Base-by-base conservation (phyloP, 768 basidiomycete species). In the Lactarius evosmus region DNA sequence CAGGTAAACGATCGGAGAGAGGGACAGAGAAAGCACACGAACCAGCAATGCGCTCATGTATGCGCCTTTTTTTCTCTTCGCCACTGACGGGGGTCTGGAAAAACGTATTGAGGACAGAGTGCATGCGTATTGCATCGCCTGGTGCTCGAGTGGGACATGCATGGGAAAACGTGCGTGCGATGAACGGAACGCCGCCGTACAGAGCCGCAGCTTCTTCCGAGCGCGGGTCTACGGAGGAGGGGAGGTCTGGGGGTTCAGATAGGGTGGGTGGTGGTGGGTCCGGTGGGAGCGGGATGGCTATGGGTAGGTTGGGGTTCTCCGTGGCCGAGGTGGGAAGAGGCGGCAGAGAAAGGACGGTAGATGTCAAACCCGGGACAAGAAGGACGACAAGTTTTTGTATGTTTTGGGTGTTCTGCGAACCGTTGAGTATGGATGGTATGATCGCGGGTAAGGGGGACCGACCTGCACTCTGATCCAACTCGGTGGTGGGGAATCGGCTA, bases 141-240 rank as follows among this genome's bases (percentile, higher is more conserved):
- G 95, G 95, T 0, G 95, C 95, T 22, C 89, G 85, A 0, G 95
- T 95, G 0, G 95, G 96, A 67, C 91, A 93, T 16, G 93, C 94
- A 76, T 97, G 93, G 62, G 90, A 91, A 77, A 98, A 99, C 5
- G 83, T 91, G 36, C 78, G 88, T 44, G 83, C 83, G 64, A 86
- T 88, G 76, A 83, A 98, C 3, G 85, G 86, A 27, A 87, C 76
- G 29, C 73, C 77, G 22, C 74, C 72, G 1, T 62, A 65, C 1
- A 58, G 52, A 1, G 70, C 60, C 4, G 56, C 69, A 4, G 65
- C 71, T 34, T 70, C 68, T 14, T 69, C 67, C 1, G 67, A 63
- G 19, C 40, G 53, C 22, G 59, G 36, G 34, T 60, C 67, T 7
- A 53, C 16, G 3, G 63, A 49, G 17, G 1, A 79, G 74, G 22